Base-by-base conservation (phyloP, 371 early-diverging fungal species). In the Mucor plumbeus region DNA sequence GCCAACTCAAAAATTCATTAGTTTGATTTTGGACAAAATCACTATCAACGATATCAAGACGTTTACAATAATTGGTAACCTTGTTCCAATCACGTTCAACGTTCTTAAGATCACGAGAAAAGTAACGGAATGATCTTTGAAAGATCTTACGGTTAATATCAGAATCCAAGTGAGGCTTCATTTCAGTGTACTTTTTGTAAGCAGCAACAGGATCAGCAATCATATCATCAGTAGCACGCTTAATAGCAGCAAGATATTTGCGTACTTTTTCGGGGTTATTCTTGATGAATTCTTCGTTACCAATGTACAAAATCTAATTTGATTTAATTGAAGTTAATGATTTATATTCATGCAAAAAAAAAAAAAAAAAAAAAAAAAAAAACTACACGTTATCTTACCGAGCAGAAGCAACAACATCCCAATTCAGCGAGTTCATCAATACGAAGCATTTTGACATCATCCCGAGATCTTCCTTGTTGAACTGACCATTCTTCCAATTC, bases 321-420 rank as follows among this genome's bases (percentile, higher is more conserved):
- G 3, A 26, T 26, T 39, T 0, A 5, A 38, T 26, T 4, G 2
- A 14, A 39, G 11, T 14, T 44, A 35, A 39, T 35, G 44, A 44
- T 36, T 36, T 38, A 14, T 34, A 36, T 3, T 57, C 33, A 10
- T 40, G 13, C 36, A 31, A 11, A 43, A n/a, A n/a, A n/a, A n/a
- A n/a, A n/a, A n/a, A n/a, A n/a, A n/a, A n/a, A n/a, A n/a, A n/a
- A n/a, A n/a, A n/a, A n/a, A 11, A 15, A 19, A 9, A 21, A 8
- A 6, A 36, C 38, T 36, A 5, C n/a, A 34, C 6, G 36, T 33
- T 3, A 14, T 8, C 44, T 77, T 79, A 86, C 85, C 62, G 81
- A 87, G 64, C 89, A 89, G 78, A 89, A 89, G 73, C 89, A 89
- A 77, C 89, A 89, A 69, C 87, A 87, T 6, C 88, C 88, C 7